Percentiles rank a stretch among this genome's conserved stretches.
Evolutionary conservation across 192 early-diverging fungal species (phyloP).

Genomic region (Podila epigama): DNA sequence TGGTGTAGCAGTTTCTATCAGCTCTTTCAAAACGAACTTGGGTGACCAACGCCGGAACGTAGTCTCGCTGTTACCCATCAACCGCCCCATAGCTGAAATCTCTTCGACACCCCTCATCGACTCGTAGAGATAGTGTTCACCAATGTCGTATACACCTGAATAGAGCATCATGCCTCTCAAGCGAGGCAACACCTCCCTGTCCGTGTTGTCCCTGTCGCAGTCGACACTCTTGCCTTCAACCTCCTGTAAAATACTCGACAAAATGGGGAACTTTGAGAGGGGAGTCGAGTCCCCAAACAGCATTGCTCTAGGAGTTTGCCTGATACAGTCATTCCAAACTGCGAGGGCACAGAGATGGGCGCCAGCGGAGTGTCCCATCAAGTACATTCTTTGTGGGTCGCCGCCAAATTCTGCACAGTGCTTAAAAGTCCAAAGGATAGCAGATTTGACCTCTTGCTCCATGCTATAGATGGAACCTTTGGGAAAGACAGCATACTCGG

Average conservation of each 20-base stretch:
- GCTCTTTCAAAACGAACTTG: conserved; percentile 27
- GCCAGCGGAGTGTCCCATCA: conserved; percentile 55
- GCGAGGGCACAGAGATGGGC: conserved; percentile 50
- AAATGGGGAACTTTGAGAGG: conserved; percentile 22
- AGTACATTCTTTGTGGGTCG: conserved; percentile 45
- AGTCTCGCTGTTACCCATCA: conserved; percentile 53
- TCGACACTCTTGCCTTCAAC: background rate
- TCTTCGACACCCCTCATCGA: conserved; percentile 60
- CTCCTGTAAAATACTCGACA: conserved; percentile 2
- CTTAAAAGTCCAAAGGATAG: conserved; percentile 56
- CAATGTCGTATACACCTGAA: conserved; percentile 60
- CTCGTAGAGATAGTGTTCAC: conserved; percentile 58
- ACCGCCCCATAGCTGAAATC: conserved; percentile 63
- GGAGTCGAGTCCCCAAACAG: conserved; percentile 19
- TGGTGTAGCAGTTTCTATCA: conserved; percentile 4
- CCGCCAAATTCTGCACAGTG: conserved; percentile 46
- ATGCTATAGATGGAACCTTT: conserved; percentile 31
- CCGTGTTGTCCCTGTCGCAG: background rate
- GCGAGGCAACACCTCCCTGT: conserved; percentile 23
- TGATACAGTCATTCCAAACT: conserved; percentile 43
- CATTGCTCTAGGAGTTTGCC: conserved; percentile 9
- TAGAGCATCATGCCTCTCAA: conserved; percentile 46
- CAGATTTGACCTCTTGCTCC: conserved; percentile 54
- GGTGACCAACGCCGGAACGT: conserved; percentile 30
- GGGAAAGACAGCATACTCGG: conserved; percentile 62